Base-by-base conservation (phyloP, 2,329 filamentous ascomycete species). In the Bipolaris victoriae region DNA sequence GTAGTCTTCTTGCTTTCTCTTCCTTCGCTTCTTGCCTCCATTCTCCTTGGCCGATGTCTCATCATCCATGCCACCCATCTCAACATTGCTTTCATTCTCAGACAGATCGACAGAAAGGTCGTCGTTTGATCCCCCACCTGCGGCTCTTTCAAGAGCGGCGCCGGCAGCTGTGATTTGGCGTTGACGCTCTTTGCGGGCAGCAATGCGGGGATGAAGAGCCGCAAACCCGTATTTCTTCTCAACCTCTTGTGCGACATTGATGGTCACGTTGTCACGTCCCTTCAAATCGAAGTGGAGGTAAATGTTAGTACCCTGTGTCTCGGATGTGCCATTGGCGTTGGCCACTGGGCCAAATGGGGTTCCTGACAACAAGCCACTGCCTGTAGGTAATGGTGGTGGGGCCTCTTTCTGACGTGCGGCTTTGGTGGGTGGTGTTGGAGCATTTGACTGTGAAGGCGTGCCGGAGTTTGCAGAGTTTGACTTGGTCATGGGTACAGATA, bases 161-260 rank as follows among this genome's bases (percentile, higher is more conserved):
- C 91, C 89, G 0, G 92, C 92, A 4, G 92, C 92, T 5, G 91
- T 92, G 51, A 97, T 93, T 54, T 92, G 89, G 16, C 92, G 90
- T 66, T 96, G 89, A 53, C 92, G 89, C 68, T 96, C 92, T 62
- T 91, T 88, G 63, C 95, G 91, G 31, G 93, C 93, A 1, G 95
- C 95, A 61, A 96, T 84, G 7, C 93, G 90, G 29, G 95, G 95
- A 73, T 98, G 93, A 35, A 98, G 83, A 0, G 94, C 95, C 60
- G 96, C 92, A 83, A 94, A 97, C 22, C 95, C 95, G 74, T 97
- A 98, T 61, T 89, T 90, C 62, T 96, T 92, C 77, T 97, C 92
- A 10, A 96, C 95, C 77, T 98, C 83, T 43, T 92, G 91, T 70
- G 94, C 93, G 64, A 98, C 97, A 76, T 98, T 98, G 78, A 99